Conservation (phyloP, 2,329 filamentous ascomycete genomes). For the Fusarium musae region DNA sequence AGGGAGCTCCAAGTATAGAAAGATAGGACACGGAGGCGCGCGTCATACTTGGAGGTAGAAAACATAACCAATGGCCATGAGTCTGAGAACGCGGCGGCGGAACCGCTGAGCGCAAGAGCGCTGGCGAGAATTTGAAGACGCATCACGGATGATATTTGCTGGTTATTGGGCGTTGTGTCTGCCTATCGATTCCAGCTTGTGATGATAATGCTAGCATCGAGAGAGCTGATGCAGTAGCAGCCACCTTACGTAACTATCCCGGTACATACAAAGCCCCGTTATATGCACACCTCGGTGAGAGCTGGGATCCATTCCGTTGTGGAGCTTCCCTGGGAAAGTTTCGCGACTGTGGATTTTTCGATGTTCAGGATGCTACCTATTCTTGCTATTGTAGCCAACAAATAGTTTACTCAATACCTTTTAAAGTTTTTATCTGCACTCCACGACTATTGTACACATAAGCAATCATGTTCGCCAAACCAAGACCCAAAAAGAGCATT, state of each 20-base stretch:
- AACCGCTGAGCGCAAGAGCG: constrained; percentile 65
- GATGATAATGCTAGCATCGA: constrained; percentile 29
- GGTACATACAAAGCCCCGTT: constrained; percentile 38
- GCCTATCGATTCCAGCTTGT: constrained; percentile 44
- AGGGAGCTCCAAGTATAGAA: constrained; percentile 37
- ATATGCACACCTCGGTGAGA: constrained; percentile 44
- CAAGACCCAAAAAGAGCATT: constrained; percentile 66
- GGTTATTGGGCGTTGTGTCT: constrained; percentile 38
- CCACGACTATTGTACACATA: background rate
- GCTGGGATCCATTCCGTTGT: background rate
- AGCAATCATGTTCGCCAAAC: constrained; percentile 63
- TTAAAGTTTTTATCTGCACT: background rate
- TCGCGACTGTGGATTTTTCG: constrained; percentile 37
- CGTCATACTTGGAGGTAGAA: constrained; percentile 81
- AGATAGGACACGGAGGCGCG: constrained; percentile 6
- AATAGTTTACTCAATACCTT: constrained; percentile 6
- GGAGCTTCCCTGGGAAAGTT: constrained; percentile 36
- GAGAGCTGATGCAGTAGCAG: constrained; percentile 41
- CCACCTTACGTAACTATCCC: constrained; percentile 44
- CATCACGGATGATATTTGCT: constrained; percentile 57
- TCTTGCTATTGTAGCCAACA: constrained; percentile 4
- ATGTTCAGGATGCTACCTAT: constrained; percentile 2
- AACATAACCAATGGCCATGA: constrained; percentile 91
- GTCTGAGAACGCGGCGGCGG: constrained; percentile 80
- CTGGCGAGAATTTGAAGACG: constrained; percentile 63